These are phyloP conservation scores for Phycomyces nitens DNA, from an alignment of 192 early-diverging fungal genomes.

Conservation along the genomic window DNA sequence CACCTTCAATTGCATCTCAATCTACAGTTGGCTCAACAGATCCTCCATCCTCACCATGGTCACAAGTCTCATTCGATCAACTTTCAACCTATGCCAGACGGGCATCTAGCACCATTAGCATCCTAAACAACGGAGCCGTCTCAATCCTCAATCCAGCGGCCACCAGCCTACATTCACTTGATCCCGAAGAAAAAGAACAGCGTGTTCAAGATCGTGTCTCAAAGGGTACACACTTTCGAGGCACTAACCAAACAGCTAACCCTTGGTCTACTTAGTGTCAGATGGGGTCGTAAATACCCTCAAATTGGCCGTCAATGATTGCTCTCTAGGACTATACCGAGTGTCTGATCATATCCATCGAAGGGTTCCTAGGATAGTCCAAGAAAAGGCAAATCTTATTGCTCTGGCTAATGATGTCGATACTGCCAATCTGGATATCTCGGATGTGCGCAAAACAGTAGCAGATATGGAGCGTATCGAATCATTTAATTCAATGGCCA, in stretches of 20 bases:
- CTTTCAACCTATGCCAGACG: conserved; percentile 21
- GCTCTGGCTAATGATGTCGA: conserved; percentile 8
- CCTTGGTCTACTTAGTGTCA: conserved; percentile 9
- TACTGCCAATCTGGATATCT: conserved; percentile 18
- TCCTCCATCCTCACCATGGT: conserved; percentile 12
- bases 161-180: not conserved
- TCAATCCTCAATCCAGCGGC: not conserved
- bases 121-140: not conserved
- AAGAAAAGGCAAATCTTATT: not conserved
- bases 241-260: no score
- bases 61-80: conserved; percentile 30
- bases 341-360: conserved; percentile 31
- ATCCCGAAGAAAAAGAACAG: conserved; percentile 2
- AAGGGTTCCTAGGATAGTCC: conserved; percentile 22
- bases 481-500: conserved; percentile 13
- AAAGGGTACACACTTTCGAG: no score
- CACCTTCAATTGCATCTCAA: no score
- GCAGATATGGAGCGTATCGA: conserved; percentile 14
- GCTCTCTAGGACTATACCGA: conserved; percentile 21
- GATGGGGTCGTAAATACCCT: conserved; percentile 4
- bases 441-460: conserved; percentile 21
- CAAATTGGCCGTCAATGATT: conserved; percentile 20
- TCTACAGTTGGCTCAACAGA: not conserved
- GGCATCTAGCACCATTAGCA: conserved; percentile 11
- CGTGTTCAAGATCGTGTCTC: not conserved